Conservation (phyloP, 768 basidiomycete species). For the Boletus sp. region DNA sequence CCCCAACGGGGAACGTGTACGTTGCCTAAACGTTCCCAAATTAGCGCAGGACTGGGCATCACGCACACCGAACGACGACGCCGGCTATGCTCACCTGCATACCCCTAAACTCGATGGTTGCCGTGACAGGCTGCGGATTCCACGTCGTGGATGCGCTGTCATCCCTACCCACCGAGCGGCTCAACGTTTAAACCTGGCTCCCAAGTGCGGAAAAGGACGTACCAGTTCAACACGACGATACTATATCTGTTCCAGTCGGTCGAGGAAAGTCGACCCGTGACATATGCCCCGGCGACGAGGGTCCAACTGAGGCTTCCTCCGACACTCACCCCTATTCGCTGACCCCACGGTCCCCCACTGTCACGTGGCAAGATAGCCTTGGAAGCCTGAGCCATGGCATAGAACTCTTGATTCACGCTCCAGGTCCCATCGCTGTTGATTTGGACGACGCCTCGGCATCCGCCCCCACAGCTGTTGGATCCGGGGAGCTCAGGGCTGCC, state of each 20-base stretch:
- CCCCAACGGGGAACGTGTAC: conserved; percentile 77
- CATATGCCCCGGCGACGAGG: conserved; percentile 62
- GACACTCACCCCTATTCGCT: conserved; percentile 63
- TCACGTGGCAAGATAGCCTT: conserved; percentile 73
- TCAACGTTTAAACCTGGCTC: neutral
- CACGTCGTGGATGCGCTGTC: conserved; percentile 48
- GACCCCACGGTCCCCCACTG: conserved; percentile 60
- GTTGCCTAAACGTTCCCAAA: conserved; percentile 40
- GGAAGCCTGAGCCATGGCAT: conserved; percentile 70
- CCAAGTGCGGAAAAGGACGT: conserved; percentile 9
- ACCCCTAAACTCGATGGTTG: conserved; percentile 64
- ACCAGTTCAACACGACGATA: conserved; percentile 72
- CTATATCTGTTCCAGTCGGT: conserved; percentile 63
- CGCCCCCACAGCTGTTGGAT: conserved; percentile 57
- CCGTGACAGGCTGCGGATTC: conserved; percentile 50
- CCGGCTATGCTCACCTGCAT: conserved; percentile 47
- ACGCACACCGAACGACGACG: no score
- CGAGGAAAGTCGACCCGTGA: conserved; percentile 51
- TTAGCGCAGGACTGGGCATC: neutral
- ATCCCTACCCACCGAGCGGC: conserved; percentile 31
- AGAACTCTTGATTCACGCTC: conserved; percentile 73
- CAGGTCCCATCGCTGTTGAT: conserved; percentile 63
- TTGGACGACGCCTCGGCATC: conserved; percentile 65
- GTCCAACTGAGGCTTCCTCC: conserved; percentile 55
- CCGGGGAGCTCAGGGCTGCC: conserved; percentile 67